Conservation (phyloP, 73 alveolate genomes). For the Paramecium tetraurelia region DNA sequence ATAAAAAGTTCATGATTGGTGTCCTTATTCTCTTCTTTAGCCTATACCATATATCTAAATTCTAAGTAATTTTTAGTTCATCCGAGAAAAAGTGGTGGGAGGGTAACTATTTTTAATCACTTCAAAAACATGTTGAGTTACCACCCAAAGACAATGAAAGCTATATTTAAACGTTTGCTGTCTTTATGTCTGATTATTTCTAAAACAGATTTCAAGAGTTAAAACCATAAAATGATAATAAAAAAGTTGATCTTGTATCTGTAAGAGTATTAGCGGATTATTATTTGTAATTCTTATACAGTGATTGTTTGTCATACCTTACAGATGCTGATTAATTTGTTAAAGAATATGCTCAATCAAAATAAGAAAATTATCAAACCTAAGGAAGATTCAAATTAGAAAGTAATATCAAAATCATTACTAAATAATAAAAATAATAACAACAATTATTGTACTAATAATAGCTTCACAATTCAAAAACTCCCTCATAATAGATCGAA, state of each 20-base stretch:
- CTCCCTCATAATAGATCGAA: background rate
- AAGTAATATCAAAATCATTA: background rate
- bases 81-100: background rate
- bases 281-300: background rate
- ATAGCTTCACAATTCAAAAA: background rate
- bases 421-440: background rate
- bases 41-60: too few species aligned
- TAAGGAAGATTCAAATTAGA: background rate
- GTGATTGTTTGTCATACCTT: background rate
- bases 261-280: background rate
- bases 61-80: too few species aligned
- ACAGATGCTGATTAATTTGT: background rate
- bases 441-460: background rate
- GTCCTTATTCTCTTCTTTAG: too few species aligned
- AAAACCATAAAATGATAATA: slow-evolving; percentile 32
- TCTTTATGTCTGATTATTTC: background rate
- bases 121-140: background rate
- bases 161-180: background rate
- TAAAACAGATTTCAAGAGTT: background rate
- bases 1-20: too few species aligned
- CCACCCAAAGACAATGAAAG: background rate
- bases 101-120: background rate
- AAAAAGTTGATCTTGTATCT: background rate
- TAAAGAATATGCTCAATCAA: background rate
- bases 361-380: background rate